Conservation (phyloP, 1,284 basidiomycete species). For the Pseudozyma tsukubaensis region DNA sequence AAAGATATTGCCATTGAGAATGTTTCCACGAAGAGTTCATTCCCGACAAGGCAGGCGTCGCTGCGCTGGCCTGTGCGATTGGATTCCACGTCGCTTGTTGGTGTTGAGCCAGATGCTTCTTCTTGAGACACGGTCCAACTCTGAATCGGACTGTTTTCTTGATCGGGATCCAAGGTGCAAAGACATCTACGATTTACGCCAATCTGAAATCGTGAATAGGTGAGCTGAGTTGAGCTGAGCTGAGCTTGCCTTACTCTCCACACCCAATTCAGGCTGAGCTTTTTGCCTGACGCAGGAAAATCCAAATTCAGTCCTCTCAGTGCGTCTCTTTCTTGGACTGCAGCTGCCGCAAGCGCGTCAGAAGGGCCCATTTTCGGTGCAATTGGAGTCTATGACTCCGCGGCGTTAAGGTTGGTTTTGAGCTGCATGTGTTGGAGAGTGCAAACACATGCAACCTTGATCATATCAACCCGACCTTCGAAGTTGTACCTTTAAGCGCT, state of each 20-base stretch:
- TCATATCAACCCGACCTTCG: too few species aligned
- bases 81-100: conserved; percentile 5
- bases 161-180: neutral
- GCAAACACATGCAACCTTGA: too few species aligned
- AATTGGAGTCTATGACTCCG: neutral
- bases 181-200: neutral
- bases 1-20: too few species aligned
- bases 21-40: too few species aligned
- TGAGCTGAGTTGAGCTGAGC: conserved; percentile 2
- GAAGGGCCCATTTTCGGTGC: too few species aligned
- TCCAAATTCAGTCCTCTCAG: too few species aligned
- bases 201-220: neutral
- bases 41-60: neutral
- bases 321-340: too few species aligned
- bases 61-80: conserved; percentile 18
- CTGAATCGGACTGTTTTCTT: neutral
- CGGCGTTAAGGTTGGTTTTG: neutral
- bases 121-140: conserved; percentile 4
- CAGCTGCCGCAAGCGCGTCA: too few species aligned
- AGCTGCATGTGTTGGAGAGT: too few species aligned
- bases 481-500: too few species aligned
- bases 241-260: conserved; percentile 4
- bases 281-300: neutral
- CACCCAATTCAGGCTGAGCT: neutral
- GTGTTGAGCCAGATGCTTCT: neutral